These are phyloP conservation scores for Protomyces pachydermus DNA, from an alignment of 1,139 yeast species.

Conservation along the genomic window DNA sequence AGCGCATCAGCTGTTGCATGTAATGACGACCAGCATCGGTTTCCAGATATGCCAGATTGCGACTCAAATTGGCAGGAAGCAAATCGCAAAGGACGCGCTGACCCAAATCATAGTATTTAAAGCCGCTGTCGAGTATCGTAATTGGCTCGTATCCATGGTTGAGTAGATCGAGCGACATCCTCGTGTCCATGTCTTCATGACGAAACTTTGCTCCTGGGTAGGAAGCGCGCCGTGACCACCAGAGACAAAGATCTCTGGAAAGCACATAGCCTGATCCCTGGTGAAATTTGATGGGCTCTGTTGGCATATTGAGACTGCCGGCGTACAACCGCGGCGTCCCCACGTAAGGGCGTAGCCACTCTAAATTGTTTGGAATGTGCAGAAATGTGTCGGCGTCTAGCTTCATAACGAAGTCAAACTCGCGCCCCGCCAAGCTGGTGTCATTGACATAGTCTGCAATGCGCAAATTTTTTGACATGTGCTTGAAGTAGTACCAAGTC, in stretches of 20 bases:
- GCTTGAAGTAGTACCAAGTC: neutral
- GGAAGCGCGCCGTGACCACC: neutral
- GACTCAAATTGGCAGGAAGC: too few species aligned
- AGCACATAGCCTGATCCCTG: neutral
- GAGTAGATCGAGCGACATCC: too few species aligned
- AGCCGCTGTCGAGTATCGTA: too few species aligned
- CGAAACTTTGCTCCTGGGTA: too few species aligned
- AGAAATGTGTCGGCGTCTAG: slow-evolving; percentile 10
- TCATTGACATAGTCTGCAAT: neutral
- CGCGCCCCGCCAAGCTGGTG: neutral
- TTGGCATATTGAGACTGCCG: neutral
- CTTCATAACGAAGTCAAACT: slow-evolving; percentile 8
- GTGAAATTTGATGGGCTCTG: neutral
- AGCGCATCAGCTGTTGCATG: too few species aligned
- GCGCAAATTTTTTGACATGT: neutral
- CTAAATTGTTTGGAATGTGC: slow-evolving; percentile 1
- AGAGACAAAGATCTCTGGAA: slow-evolving; percentile 1
- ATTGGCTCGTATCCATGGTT: too few species aligned
- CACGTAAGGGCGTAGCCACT: neutral
- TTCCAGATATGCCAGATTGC: too few species aligned
- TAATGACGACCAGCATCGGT: too few species aligned
- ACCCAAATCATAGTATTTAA: too few species aligned
- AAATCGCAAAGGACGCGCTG: too few species aligned
- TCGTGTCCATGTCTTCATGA: too few species aligned
- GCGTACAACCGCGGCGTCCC: neutral